Percentiles rank a stretch among this genome's conserved stretches.
Conservation (phyloP, 1,139 yeast species). For the Casaregolazyma lundiana region DNA sequence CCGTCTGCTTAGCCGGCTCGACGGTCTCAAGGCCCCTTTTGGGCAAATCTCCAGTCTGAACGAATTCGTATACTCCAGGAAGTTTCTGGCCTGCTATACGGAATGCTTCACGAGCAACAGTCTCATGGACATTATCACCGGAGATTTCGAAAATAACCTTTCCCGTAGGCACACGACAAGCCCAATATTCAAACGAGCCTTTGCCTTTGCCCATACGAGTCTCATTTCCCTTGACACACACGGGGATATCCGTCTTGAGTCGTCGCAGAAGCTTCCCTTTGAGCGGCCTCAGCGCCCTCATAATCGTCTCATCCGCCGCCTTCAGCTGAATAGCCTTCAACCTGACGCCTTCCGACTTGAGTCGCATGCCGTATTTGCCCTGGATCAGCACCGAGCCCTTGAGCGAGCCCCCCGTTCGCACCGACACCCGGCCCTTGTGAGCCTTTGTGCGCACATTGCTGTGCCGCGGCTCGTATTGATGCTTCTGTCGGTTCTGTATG, state of each 20-base stretch:
- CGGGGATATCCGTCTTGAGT: constrained; percentile 79
- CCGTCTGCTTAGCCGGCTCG: constrained; percentile 40
- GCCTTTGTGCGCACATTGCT: constrained; percentile 63
- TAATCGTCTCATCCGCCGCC: constrained; percentile 84
- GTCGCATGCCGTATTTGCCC: constrained; percentile 83
- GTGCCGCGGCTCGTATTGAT: constrained; percentile 76
- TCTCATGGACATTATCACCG: constrained; percentile 73
- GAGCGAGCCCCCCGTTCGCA: constrained; percentile 89
- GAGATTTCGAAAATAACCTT: constrained; percentile 85
- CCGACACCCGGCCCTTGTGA: constrained; percentile 92
- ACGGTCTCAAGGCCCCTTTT: constrained; percentile 61
- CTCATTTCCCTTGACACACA: constrained; percentile 95
- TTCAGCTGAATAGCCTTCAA: constrained; percentile 85
- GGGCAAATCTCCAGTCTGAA: constrained; percentile 59
- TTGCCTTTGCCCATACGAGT: constrained; percentile 99
- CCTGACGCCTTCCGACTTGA: constrained; percentile 81
- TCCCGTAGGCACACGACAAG: constrained; percentile 93
- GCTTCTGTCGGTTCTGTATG: constrained; percentile 50
- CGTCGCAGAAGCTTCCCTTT: constrained; percentile 71
- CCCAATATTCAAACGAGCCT: constrained; percentile 98
- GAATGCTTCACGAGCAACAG: constrained; percentile 85
- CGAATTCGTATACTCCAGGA: constrained; percentile 89
- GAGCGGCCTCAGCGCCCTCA: constrained; percentile 73
- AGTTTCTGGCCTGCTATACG: constrained; percentile 88
- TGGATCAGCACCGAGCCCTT: constrained; percentile 79